These are phyloP conservation scores for Fusarium pseudonygamai DNA, from an alignment of 2,329 filamentous ascomycete genomes.

Conservation along the genomic window DNA sequence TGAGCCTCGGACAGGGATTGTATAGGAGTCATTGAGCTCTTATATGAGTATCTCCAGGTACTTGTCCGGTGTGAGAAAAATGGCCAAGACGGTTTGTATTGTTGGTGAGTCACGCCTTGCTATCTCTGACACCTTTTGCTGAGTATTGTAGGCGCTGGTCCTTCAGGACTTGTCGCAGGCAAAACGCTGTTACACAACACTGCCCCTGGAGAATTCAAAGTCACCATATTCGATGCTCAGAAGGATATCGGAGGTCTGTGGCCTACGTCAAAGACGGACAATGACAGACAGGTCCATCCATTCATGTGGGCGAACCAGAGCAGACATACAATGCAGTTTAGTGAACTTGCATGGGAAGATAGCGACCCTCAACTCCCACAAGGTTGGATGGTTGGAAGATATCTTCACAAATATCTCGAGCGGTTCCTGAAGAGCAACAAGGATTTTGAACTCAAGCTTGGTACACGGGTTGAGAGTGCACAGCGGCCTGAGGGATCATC, in stretches of 20 bases:
- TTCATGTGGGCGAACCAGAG: conserved; percentile 80
- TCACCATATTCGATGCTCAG: conserved; percentile 76
- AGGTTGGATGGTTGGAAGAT: conserved; percentile 80
- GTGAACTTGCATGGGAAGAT: conserved; percentile 76
- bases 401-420: conserved; percentile 72
- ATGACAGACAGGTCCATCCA: conserved; percentile 66
- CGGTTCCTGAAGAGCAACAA: conserved; percentile 61
- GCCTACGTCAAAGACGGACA: conserved; percentile 64
- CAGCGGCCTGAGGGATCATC: conserved; percentile 49
- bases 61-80: conserved; percentile 31
- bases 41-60: conserved; percentile 37
- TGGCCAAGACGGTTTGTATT: conserved; percentile 55
- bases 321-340: conserved; percentile 77
- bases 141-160: conserved; percentile 66
- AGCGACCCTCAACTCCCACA: conserved; percentile 72
- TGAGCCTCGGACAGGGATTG: conserved; percentile 9
- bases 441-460: conserved; percentile 58
- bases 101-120: conserved; percentile 46
- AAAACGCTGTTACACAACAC: conserved; percentile 76
- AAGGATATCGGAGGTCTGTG: conserved; percentile 79
- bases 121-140: background rate
- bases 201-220: conserved; percentile 65
- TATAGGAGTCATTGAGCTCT: background rate
- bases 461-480: conserved; percentile 56
- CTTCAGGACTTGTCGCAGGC: conserved; percentile 73